These are phyloP conservation scores for Ophiostoma pallidulum DNA, from an alignment of 2,329 filamentous ascomycete species.

Conservation along the genomic window DNA sequence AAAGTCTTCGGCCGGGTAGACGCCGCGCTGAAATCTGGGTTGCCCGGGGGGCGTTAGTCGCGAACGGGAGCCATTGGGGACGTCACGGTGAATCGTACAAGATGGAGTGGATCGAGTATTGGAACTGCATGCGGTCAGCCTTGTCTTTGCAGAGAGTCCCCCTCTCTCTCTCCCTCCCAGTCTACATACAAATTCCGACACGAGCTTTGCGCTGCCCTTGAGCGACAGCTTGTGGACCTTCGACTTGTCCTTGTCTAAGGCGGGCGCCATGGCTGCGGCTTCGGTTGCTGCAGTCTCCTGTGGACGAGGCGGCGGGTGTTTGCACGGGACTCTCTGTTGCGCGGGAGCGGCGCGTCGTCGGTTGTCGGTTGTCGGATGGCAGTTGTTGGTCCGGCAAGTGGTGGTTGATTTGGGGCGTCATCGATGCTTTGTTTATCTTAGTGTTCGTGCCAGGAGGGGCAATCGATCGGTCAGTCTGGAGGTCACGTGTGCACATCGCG, in stretches of 20 bases:
- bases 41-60: not conserved
- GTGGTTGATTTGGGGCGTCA: no score
- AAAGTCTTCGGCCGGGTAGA: constrained; percentile 93
- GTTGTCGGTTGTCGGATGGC: no score
- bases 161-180: not conserved
- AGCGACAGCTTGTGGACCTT: constrained; percentile 93
- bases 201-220: constrained; percentile 74
- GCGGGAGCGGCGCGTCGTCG: no score
- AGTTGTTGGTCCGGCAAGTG: no score
- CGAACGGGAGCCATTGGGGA: not conserved
- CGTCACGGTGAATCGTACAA: constrained; percentile 47
- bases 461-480: no score
- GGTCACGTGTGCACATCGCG: no score
- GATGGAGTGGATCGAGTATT: constrained; percentile 97
- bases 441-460: constrained; percentile 8
- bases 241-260: constrained; percentile 49
- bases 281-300: no score
- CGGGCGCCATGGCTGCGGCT: constrained; percentile 13
- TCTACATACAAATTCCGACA: constrained; percentile 80
- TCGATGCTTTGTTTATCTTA: constrained; percentile 6
- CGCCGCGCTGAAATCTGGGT: constrained; percentile 69
- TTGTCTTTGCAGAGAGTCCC: not conserved
- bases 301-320: no score
- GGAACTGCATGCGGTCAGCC: constrained; percentile 49
- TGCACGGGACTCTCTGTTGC: no score